Evolutionary conservation across 352 stramenopile species (phyloP).

Genomic region (Pelagophyceae sp.): DNA sequence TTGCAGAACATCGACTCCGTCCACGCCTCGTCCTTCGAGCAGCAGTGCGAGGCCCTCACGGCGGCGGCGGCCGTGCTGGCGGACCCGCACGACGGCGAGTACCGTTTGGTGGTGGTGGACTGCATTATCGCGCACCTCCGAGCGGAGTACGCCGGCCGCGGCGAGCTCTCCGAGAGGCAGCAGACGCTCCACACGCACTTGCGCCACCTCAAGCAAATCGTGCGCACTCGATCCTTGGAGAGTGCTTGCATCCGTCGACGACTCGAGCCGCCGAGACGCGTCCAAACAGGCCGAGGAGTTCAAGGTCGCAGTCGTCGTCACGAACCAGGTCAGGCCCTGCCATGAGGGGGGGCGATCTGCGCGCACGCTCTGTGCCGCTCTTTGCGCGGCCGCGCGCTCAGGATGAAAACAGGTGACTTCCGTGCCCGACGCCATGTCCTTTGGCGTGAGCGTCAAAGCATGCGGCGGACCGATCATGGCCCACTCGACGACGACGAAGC

Average conservation of each 20-base stretch:
- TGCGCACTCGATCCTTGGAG: not conserved
- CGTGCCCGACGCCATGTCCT: conserved; percentile 65
- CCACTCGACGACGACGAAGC: not conserved
- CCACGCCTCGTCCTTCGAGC: conserved; percentile 52
- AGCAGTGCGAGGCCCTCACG: conserved; percentile 28
- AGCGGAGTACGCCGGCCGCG: conserved; percentile 68
- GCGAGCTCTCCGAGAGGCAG: conserved; percentile 71
- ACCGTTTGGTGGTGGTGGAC: conserved; percentile 74
- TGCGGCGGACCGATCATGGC: conserved; percentile 51
- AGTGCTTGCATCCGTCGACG: conserved; percentile 10
- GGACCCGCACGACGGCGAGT: conserved; percentile 59
- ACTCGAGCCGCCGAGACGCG: conserved; percentile 17
- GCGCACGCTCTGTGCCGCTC: no score
- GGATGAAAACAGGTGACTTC: no score
- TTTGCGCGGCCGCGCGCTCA: no score
- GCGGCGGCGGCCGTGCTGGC: conserved; percentile 19
- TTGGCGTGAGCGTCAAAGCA: conserved; percentile 68
- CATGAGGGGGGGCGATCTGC: no score
- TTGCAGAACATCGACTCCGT: conserved; percentile 59
- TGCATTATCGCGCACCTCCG: conserved; percentile 77
- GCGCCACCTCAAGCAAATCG: conserved; percentile 52
- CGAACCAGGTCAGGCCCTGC: conserved; percentile 81
- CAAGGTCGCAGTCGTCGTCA: conserved; percentile 78
- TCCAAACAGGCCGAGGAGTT: conserved; percentile 79
- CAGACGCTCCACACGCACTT: conserved; percentile 77